A percentile compares a stretch with the other conserved stretches of the same genome.
phyloP scores from a whole-genome alignment of 2,329 filamentous ascomycete species.

The Blastomyces gilchristii region DNA sequence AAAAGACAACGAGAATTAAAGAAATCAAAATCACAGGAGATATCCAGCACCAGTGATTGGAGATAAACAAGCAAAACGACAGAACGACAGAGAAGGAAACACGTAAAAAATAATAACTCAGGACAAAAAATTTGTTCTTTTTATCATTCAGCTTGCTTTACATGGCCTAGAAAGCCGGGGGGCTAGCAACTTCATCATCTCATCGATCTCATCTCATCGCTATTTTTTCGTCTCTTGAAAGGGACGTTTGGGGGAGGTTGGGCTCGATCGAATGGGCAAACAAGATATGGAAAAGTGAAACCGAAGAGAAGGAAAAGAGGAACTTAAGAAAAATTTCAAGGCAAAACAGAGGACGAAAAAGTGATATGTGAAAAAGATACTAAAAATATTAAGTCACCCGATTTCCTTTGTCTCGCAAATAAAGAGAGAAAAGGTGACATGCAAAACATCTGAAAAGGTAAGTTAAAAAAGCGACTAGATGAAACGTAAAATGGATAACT shows the following conservation, averaged over 20 bases:
- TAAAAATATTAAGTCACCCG: slow-evolving; percentile 4
- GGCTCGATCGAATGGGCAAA: neutral
- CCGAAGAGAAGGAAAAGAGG: neutral
- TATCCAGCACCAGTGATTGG: too few relatives aligned
- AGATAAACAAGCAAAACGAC: neutral
- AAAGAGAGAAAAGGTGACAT: neutral
- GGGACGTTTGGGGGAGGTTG: neutral
- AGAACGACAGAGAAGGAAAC: neutral
- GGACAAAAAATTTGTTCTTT: neutral
- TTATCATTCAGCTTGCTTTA: slow-evolving; percentile 2
- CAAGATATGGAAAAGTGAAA: neutral
- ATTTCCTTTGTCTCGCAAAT: slow-evolving; percentile 3
- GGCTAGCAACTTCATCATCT: neutral
- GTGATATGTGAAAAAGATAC: slow-evolving; percentile 4
- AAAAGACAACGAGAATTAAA: neutral
- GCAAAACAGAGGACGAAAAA: neutral
- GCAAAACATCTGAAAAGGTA: neutral
- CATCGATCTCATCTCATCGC: neutral
- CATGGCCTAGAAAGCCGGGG: neutral
- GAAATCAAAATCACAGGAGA: too few relatives aligned
- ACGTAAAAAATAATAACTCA: neutral
- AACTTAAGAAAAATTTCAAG: neutral
- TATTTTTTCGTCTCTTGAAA: neutral
- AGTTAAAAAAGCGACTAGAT: slow-evolving; percentile 3
- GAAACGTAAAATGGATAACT: slow-evolving; percentile 2